Conservation (phyloP, 2,329 filamentous ascomycete species). For the Beauveria varroae region DNA sequence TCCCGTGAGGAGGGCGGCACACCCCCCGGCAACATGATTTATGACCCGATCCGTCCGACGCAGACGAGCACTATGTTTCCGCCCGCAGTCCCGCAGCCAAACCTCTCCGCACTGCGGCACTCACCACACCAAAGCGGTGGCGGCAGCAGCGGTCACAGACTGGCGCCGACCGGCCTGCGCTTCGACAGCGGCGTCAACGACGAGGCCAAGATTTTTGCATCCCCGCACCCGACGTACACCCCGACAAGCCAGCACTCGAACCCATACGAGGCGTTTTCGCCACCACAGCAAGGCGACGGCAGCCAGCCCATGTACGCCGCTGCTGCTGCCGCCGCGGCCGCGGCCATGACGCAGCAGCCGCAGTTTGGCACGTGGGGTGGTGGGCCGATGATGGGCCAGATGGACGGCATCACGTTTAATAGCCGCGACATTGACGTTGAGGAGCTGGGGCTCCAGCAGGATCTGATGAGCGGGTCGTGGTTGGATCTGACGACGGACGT, state of each 20-base stretch:
- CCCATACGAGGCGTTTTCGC: slow-evolving; percentile 34
- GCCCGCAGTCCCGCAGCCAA: slow-evolving; percentile 41
- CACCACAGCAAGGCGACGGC: slow-evolving; percentile 24
- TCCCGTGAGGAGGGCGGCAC: slow-evolving; percentile 33
- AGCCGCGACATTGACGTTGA: slow-evolving; percentile 72
- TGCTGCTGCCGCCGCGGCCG: slow-evolving; percentile 12
- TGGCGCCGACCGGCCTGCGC: slow-evolving; percentile 16
- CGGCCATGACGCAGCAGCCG: slow-evolving; percentile 12
- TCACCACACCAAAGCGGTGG: slow-evolving; percentile 28
- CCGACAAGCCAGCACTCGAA: slow-evolving; percentile 34
- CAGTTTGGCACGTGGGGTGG: slow-evolving; percentile 22
- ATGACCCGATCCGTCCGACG: slow-evolving; percentile 51
- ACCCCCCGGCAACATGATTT: slow-evolving; percentile 51
- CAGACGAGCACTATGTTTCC: slow-evolving; percentile 42
- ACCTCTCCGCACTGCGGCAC: slow-evolving; percentile 39
- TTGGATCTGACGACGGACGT: slow-evolving; percentile 64
- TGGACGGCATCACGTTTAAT: slow-evolving; percentile 60
- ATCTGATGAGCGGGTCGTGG: slow-evolving; percentile 60
- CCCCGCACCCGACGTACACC: slow-evolving; percentile 26
- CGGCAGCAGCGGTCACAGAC: slow-evolving; percentile 17
- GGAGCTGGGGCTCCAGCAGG: slow-evolving; percentile 50
- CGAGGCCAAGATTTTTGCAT: slow-evolving; percentile 25
- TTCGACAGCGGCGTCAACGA: slow-evolving; percentile 23
- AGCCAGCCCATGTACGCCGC: slow-evolving; percentile 21
- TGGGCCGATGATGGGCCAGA: slow-evolving; percentile 23